phyloP scores from a whole-genome alignment of 139 green algal species.

The Chlorella ohadii region DNA sequence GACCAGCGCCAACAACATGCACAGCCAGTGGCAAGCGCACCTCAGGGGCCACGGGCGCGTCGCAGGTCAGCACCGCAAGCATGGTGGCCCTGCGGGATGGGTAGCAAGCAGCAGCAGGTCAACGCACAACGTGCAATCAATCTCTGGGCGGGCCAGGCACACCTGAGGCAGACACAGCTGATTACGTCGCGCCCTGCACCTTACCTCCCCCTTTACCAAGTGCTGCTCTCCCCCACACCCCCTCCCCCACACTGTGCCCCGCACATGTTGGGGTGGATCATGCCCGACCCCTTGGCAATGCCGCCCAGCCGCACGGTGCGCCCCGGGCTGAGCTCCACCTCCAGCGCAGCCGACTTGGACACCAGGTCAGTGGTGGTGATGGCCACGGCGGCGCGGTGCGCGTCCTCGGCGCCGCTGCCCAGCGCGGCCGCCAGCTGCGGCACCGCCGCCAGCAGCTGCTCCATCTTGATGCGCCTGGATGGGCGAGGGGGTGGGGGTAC shows the following conservation, averaged over 20 bases:
- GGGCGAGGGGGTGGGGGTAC: too few relatives aligned
- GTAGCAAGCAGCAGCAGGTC: background rate
- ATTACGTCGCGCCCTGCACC: too few relatives aligned
- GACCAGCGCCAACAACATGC: too few relatives aligned
- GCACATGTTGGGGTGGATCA: slow-evolving; percentile 99
- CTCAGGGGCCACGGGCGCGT: slow-evolving; percentile 79
- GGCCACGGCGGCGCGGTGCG: slow-evolving; percentile 80
- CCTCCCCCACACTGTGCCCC: background rate
- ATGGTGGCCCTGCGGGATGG: slow-evolving; percentile 84
- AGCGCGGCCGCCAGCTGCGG: slow-evolving; percentile 77
- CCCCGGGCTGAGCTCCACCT: slow-evolving; percentile 64
- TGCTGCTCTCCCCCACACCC: background rate
- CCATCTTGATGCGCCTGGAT: slow-evolving; percentile 90
- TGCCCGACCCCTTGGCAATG: slow-evolving; percentile 96
- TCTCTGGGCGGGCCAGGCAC: too few relatives aligned
- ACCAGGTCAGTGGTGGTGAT: slow-evolving; percentile 95
- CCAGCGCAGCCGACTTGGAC: slow-evolving; percentile 89
- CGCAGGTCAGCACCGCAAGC: slow-evolving; percentile 95
- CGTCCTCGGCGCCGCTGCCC: slow-evolving; percentile 62
- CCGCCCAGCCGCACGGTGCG: slow-evolving; percentile 85
- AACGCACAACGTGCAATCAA: too few relatives aligned
- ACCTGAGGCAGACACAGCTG: too few relatives aligned
- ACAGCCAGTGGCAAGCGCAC: too few relatives aligned
- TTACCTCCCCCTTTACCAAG: too few relatives aligned
- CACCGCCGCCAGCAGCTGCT: slow-evolving; percentile 80